Conservation (phyloP, 805 yeast genomes). For the Yarrowia sp. region DNA sequence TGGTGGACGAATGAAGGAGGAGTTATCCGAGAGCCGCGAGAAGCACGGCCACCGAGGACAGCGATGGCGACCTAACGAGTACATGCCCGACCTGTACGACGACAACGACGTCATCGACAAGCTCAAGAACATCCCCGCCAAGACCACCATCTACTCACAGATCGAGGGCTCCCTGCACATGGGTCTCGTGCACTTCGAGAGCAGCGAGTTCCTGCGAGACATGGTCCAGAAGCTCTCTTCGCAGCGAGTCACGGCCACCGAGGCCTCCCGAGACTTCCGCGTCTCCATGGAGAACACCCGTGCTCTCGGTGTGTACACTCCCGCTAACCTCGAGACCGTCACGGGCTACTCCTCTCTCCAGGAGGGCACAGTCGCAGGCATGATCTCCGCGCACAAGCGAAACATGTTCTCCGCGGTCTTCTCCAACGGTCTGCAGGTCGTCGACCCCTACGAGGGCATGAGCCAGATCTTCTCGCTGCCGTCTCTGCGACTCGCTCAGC, state of each 20-base stretch:
- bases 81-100: constrained; percentile 2
- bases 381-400: constrained; percentile 14
- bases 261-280: not conserved
- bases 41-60: not conserved
- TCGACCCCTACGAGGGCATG: constrained; percentile 21
- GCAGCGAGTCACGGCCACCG: not conserved
- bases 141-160: not conserved
- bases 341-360: not conserved
- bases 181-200: constrained; percentile 18
- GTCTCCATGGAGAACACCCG: constrained; percentile 1
- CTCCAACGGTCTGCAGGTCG: constrained; percentile 13
- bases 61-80: constrained; percentile 16
- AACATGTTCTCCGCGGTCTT: constrained; percentile 21
- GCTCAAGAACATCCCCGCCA: not conserved
- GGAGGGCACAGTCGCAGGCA: not conserved
- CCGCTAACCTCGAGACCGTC: not conserved
- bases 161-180: not conserved
- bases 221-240: not conserved
- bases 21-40: not conserved
- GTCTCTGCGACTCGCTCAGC: constrained; percentile 15
- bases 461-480: constrained; percentile 16
- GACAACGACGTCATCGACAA: constrained; percentile 4
- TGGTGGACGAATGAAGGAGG: constrained; percentile 17
- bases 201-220: not conserved
- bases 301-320: constrained; percentile 5